Evolutionary conservation across 768 basidiomycete genomes (phyloP), one percentile per base, ranked within the genome.

Genomic region (Phaffia tasmanica): DNA sequence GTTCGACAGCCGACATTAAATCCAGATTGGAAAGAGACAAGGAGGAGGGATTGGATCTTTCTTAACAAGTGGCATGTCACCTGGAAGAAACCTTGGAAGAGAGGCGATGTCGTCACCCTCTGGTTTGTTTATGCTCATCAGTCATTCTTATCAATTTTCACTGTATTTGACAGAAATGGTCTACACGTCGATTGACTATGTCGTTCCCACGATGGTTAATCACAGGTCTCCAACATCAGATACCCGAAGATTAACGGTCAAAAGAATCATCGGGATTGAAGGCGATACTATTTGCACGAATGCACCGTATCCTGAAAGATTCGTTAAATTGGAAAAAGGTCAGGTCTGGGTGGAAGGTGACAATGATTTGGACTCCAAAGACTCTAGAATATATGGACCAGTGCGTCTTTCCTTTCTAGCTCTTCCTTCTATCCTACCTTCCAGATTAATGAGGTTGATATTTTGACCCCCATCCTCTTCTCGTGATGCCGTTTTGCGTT

Each of bases 291-390:
- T 67, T 29, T 51, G 56, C 21, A 62, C 66, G 21, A 46, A 56
- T 3, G 32, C 27, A 18, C 66, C 66, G 5, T 67, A 61, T 42
- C 66, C 59, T 2, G 21, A 49, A 6, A 23, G 21, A 19, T 62
- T 27, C 54, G 59, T 67, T 30, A 67, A 62, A 30, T 57, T 67
- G 8, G 66, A 61, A 11, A 56, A 29, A 23, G 66, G 66, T 11
- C 66, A 67, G 49, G 66, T 62, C 48, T 67, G 66, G 66, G 66
- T 67, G 1, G 66, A 67, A 48, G 66, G 66, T 11, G 66, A 67
- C 55, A 67, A 67, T 48, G 53, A 53, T 19, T 47, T 54, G 21
- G 54, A 56, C 25, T 62, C 59, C 3, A 67, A 67, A 30, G 66
- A 67, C 46, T 67, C 66, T 16, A 61, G 60, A n/a, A 54, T 47